Conservation (phyloP, 2,329 filamentous ascomycete genomes). For the Capronia coronata region DNA sequence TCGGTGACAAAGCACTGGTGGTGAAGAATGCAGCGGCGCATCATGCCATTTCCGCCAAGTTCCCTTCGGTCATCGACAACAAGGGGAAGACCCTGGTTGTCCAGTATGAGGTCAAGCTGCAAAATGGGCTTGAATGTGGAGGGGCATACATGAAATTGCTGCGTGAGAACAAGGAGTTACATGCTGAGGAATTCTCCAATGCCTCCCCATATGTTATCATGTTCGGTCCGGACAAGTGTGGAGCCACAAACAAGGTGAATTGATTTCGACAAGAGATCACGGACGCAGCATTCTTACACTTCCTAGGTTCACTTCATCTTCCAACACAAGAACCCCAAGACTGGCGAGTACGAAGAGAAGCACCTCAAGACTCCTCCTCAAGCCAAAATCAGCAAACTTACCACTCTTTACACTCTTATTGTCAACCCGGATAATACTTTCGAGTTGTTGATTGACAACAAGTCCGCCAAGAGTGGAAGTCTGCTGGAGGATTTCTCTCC, state of each 20-base stretch:
- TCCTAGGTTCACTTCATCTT: conserved; percentile 79
- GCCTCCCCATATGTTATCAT: conserved; percentile 97
- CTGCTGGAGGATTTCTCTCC: conserved; percentile 91
- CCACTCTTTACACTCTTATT: conserved; percentile 91
- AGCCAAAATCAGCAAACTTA: conserved; percentile 84
- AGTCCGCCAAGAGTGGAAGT: conserved; percentile 78
- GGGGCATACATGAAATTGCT: conserved; percentile 99
- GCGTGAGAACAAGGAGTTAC: conserved; percentile 92
- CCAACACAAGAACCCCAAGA: conserved; percentile 99
- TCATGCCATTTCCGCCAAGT: conserved; percentile 98
- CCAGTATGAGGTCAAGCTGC: conserved; percentile 98
- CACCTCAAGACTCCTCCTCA: conserved; percentile 78
- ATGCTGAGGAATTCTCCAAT: conserved; percentile 97
- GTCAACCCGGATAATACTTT: conserved; percentile 96
- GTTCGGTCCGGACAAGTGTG: conserved; percentile 99
- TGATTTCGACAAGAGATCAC: conserved; percentile 24
- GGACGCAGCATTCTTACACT: conserved; percentile 5
- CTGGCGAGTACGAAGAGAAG: conserved; percentile 99
- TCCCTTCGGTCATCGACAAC: conserved; percentile 92
- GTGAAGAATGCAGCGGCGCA: conserved; percentile 97
- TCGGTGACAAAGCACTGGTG: conserved; percentile 92
- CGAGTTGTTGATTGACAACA: conserved; percentile 84
- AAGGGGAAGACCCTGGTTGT: conserved; percentile 96
- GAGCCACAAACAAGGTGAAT: conserved; percentile 90
- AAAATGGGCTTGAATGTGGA: conserved; percentile 94